Evolutionary conservation across 768 basidiomycete genomes (phyloP).

Genomic region (Russula sp.): DNA sequence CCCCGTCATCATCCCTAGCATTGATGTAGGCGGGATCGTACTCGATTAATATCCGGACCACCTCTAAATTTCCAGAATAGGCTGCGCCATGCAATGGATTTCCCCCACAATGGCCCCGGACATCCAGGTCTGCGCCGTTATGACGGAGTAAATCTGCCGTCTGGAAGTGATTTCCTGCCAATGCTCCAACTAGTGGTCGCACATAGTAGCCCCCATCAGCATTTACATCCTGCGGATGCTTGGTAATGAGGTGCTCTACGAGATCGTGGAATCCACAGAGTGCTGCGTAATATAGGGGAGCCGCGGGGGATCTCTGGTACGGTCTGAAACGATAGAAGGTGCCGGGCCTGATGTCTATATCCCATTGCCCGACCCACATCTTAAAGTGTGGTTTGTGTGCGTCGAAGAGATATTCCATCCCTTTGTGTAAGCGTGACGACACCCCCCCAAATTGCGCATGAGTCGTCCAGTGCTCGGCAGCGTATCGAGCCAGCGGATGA

Average conservation of each 20-base stretch:
- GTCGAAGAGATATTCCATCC: not conserved
- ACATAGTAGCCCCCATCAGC: not conserved
- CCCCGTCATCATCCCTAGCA: fast-evolving
- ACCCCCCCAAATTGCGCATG: not conserved
- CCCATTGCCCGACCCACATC: not conserved
- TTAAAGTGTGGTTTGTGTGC: not conserved
- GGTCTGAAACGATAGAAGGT: no score
- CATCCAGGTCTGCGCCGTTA: not conserved
- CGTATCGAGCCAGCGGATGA: not conserved
- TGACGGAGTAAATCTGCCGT: not conserved
- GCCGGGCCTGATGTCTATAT: no score
- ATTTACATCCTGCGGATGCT: not conserved
- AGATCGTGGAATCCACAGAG: not conserved
- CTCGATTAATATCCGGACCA: not conserved
- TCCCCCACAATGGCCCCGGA: no score
- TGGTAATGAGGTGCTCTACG: not conserved
- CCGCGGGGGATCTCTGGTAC: no score
- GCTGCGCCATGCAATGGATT: not conserved
- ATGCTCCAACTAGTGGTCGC: not conserved
- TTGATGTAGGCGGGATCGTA: not conserved
- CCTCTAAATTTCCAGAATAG: not conserved
- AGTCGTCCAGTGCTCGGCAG: not conserved
- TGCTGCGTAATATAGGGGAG: not conserved
- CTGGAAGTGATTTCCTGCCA: not conserved
- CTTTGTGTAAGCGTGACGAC: not conserved